Evolutionary conservation across 2,329 filamentous ascomycete species (phyloP).

Genomic region (Chalara sp.): DNA sequence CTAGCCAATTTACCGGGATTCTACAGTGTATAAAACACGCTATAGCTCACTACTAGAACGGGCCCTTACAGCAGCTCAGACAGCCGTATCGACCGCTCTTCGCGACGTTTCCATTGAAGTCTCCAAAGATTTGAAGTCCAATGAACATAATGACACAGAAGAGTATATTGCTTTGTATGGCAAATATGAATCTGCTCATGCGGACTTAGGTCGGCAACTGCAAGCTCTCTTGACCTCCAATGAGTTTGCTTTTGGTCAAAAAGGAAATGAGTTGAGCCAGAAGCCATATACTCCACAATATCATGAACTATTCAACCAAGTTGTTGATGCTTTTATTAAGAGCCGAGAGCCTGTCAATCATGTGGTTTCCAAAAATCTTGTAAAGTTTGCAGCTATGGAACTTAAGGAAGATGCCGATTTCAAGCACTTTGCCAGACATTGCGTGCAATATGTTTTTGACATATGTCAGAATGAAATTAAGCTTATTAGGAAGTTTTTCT

Average conservation of each 20-base stretch:
- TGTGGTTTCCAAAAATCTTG: constrained; percentile 53
- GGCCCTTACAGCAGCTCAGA: constrained; percentile 50
- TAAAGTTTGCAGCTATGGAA: constrained; percentile 31
- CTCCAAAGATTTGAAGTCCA: constrained; percentile 53
- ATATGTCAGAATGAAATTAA: constrained; percentile 26
- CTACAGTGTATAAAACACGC: constrained; percentile 78
- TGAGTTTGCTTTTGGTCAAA: constrained; percentile 47
- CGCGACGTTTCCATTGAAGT: constrained; percentile 54
- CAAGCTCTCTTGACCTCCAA: constrained; percentile 42
- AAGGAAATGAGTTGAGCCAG: constrained; percentile 57
- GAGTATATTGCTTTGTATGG: constrained; percentile 66
- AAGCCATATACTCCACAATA: constrained; percentile 54
- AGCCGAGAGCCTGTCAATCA: constrained; percentile 40
- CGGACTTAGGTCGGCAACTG: constrained; percentile 49
- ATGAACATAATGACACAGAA: constrained; percentile 63
- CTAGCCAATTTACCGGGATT: constrained; percentile 76
- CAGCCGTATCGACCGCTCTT: constrained; percentile 17
- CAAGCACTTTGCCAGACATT: constrained; percentile 21
- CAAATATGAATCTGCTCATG: constrained; percentile 54
- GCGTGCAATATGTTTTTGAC: constrained; percentile 24
- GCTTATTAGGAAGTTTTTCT: constrained; percentile 22
- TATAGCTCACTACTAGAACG: constrained; percentile 75
- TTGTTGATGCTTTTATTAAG: constrained; percentile 40
- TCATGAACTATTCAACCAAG: constrained; percentile 49
- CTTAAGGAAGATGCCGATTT: constrained; percentile 23